phyloP scores from a whole-genome alignment of 495 filamentous ascomycete genomes.

The Podospora anserina region DNA sequence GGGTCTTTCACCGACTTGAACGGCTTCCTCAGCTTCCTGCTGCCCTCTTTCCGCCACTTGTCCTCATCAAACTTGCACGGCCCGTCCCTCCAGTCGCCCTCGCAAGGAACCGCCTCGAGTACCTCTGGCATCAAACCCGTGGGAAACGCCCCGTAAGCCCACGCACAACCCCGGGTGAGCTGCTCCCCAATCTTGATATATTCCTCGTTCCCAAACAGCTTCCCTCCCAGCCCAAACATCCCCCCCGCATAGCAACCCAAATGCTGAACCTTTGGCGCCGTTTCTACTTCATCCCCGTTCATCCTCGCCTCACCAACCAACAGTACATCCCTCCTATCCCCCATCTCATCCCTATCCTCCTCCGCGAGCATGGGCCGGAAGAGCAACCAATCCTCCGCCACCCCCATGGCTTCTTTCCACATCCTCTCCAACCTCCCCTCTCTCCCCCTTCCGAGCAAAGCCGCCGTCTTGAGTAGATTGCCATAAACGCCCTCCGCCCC shows the following conservation, averaged over 20 bases:
- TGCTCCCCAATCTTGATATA: conserved; percentile 75
- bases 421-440: conserved; percentile 37
- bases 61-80: conserved; percentile 30
- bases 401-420: conserved; percentile 56
- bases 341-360: conserved; percentile 31
- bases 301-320: conserved; percentile 49
- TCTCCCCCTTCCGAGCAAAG: conserved; percentile 39
- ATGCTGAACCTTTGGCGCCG: conserved; percentile 44
- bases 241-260: conserved; percentile 83
- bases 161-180: conserved; percentile 84
- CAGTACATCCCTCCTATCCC: conserved; percentile 58
- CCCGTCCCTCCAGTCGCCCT: conserved; percentile 11
- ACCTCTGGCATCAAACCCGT: conserved; percentile 87
- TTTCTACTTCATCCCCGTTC: conserved; percentile 18
- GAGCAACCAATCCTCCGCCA: conserved; percentile 61
- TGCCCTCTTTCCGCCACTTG: conserved; percentile 26
- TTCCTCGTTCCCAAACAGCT: conserved; percentile 62
- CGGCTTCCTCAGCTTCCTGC: conserved; percentile 54
- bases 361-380: conserved; percentile 60
- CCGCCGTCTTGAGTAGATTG: conserved; percentile 73
- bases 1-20: conserved; percentile 33
- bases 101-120: conserved; percentile 51
- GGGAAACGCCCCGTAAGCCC: conserved; percentile 75
- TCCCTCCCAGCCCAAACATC: conserved; percentile 85
- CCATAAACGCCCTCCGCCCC: conserved; percentile 81